These are phyloP conservation scores for Wolfiporia cocos DNA, from an alignment of 1,284 basidiomycete species.

Conservation along the genomic window DNA sequence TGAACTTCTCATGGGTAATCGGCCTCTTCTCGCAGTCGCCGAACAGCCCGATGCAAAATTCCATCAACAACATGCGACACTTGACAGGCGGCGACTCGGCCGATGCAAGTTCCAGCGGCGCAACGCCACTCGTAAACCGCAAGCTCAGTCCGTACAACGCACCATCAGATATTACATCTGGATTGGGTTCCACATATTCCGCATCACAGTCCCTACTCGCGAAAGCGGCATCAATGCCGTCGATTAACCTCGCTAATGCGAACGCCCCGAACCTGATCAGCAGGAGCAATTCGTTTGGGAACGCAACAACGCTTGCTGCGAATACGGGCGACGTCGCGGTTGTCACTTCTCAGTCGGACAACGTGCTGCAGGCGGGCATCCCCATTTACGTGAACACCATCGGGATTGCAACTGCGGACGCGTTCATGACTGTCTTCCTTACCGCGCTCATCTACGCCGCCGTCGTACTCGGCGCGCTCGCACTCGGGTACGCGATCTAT, in stretches of 20 bases:
- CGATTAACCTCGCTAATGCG: constrained; percentile 15
- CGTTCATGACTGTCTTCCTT: constrained; percentile 81
- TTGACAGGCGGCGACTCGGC: constrained; percentile 75
- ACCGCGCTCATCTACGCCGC: constrained; percentile 58
- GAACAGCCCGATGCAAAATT: constrained; percentile 58
- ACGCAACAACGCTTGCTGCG: constrained; percentile 8
- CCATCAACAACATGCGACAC: constrained; percentile 79
- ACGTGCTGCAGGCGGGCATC: constrained; percentile 72
- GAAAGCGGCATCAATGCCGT: constrained; percentile 11
- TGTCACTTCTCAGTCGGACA: constrained; percentile 57
- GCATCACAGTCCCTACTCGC: constrained; percentile 7
- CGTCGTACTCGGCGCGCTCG: constrained; percentile 46
- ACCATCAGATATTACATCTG: constrained; percentile 6
- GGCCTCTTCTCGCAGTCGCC: constrained; percentile 67
- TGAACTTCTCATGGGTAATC: constrained; percentile 88
- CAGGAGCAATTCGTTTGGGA: constrained; percentile 8
- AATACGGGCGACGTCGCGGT: constrained; percentile 45
- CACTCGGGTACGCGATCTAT: constrained; percentile 43
- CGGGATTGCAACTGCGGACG: constrained; percentile 73
- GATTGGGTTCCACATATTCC: constrained; percentile 9
- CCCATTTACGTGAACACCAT: constrained; percentile 77
- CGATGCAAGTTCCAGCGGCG: constrained; percentile 48
- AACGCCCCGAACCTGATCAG: constrained; percentile 5
- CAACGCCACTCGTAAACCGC: constrained; percentile 74
- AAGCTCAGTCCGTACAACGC: constrained; percentile 74